Evolutionary conservation across 2,329 filamentous ascomycete genomes (phyloP).

Genomic region (Apiospora phragmitis): DNA sequence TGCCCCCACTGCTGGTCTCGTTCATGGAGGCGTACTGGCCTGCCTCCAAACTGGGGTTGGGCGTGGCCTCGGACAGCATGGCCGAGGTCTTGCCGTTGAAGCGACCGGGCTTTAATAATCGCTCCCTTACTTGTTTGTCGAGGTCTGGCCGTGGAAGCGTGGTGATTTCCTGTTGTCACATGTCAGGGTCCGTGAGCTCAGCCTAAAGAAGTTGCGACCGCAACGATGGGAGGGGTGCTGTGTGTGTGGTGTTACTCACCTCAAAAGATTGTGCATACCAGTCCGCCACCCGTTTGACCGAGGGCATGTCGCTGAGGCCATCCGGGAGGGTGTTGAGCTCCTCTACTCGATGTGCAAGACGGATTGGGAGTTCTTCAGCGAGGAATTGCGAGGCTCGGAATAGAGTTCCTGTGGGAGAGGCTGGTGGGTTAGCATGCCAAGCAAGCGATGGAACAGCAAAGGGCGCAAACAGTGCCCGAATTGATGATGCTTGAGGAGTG

Average conservation of each 20-base stretch:
- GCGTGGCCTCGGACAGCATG: constrained; percentile 78
- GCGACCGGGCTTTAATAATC: constrained; percentile 70
- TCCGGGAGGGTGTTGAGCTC: constrained; percentile 91
- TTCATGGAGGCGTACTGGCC: constrained; percentile 72
- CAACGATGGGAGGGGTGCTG: constrained; percentile 21
- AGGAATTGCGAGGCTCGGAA: constrained; percentile 98
- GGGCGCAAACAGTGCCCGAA: constrained; percentile 10
- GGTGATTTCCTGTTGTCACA: constrained; percentile 76
- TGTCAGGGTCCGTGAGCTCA: constrained; percentile 22
- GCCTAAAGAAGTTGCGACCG: neutral
- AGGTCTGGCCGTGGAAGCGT: constrained; percentile 77
- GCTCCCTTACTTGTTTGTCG: constrained; percentile 72
- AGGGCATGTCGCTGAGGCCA: constrained; percentile 96
- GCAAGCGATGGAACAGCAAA: neutral
- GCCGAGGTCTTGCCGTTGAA: constrained; percentile 56
- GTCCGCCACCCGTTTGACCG: constrained; percentile 89
- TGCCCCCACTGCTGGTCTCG: constrained; percentile 46
- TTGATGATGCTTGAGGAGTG: constrained; percentile 10
- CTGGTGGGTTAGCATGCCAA: constrained; percentile 15
- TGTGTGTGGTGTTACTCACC: constrained; percentile 54
- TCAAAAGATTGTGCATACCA: constrained; percentile 99
- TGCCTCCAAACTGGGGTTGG: constrained; percentile 84
- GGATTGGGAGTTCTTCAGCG: constrained; percentile 95
- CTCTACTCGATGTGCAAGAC: constrained; percentile 92
- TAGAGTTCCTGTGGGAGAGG: constrained; percentile 68